Percentiles rank a stretch among this genome's conserved stretches.
These are phyloP conservation scores for Diaporthe amygdali DNA, from an alignment of 2,329 filamentous ascomycete genomes.

Conservation along the genomic window DNA sequence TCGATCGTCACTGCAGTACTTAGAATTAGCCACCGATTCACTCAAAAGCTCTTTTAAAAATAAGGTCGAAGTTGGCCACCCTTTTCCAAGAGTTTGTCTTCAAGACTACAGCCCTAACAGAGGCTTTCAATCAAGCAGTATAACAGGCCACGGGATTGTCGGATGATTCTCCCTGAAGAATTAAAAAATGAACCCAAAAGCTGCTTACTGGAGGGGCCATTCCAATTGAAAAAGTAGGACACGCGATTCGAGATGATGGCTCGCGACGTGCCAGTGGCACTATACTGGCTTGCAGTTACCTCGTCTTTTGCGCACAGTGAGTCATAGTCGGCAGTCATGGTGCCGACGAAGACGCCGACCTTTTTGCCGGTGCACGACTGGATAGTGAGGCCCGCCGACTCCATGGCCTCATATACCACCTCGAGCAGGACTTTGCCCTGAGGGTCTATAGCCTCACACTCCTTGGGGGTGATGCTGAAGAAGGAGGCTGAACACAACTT, in stretches of 20 bases:
- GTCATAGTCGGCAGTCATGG: slow-evolving; percentile 32
- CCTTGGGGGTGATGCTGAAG: slow-evolving; percentile 29
- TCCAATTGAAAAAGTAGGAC: slow-evolving; percentile 44
- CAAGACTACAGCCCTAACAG: too few relatives aligned
- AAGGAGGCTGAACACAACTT: too few relatives aligned
- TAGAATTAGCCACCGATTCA: too few relatives aligned
- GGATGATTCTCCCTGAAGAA: too few relatives aligned
- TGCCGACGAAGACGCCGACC: slow-evolving; percentile 34
- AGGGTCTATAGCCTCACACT: slow-evolving; percentile 27
- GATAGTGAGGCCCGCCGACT: slow-evolving; percentile 27
- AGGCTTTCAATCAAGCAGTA: too few relatives aligned
- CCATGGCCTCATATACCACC: slow-evolving; percentile 29
- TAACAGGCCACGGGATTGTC: too few relatives aligned
- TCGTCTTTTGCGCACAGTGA: slow-evolving; percentile 9
- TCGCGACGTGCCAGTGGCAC: slow-evolving; percentile 36
- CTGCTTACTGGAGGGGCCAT: slow-evolving; percentile 42
- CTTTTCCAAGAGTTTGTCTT: too few relatives aligned
- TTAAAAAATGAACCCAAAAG: too few relatives aligned
- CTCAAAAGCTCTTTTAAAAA: too few relatives aligned
- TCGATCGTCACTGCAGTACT: slow-evolving; percentile 49
- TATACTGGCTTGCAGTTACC: slow-evolving; percentile 30
- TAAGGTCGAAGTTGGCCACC: too few relatives aligned
- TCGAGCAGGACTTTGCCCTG: slow-evolving; percentile 24
- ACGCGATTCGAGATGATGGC: slow-evolving; percentile 41
- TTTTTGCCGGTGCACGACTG: slow-evolving; percentile 27